Percentiles rank a stretch among this genome's conserved stretches.
These are phyloP conservation scores for Penicillium pancosmium DNA, from an alignment of 495 filamentous ascomycete species.

Conservation along the genomic window DNA sequence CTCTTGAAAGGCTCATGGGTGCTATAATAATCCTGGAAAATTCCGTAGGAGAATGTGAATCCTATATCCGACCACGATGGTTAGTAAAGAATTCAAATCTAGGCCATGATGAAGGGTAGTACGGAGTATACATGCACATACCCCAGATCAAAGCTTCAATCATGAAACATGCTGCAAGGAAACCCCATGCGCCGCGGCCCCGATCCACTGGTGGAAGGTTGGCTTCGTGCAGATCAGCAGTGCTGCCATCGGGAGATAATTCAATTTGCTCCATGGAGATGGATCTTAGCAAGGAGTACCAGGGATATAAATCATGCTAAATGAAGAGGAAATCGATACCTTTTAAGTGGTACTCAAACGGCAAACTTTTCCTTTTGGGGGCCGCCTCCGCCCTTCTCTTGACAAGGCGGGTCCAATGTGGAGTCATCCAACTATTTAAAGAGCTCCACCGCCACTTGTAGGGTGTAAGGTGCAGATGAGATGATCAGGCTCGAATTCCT, in stretches of 20 bases:
- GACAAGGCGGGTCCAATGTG: not conserved
- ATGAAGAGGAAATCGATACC: not conserved
- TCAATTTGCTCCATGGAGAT: conserved; percentile 16
- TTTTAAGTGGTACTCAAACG: no score
- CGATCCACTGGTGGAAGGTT: conserved; percentile 55
- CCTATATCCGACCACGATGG: conserved; percentile 38
- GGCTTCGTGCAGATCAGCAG: conserved; percentile 25
- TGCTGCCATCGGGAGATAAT: conserved; percentile 9
- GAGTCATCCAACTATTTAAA: not conserved
- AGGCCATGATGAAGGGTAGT: not conserved
- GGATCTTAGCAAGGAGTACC: no score
- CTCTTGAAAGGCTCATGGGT: conserved; percentile 50
- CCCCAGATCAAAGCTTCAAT: conserved; percentile 71
- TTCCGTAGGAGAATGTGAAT: conserved; percentile 64
- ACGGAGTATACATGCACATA: conserved; percentile 25
- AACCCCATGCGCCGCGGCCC: conserved; percentile 66
- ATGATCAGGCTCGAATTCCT: no score
- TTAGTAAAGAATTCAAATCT: not conserved
- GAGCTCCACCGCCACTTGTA: no score
- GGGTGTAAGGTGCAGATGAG: no score
- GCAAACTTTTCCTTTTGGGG: not conserved
- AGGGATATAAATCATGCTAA: not conserved
- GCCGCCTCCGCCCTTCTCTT: not conserved
- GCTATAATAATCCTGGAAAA: conserved; percentile 62
- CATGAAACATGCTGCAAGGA: conserved; percentile 62